Percentiles rank a stretch among this genome's conserved stretches.
These are phyloP conservation scores for Pestalotiopsis sp. DNA, from an alignment of 2,329 filamentous ascomycete genomes.

Conservation along the genomic window DNA sequence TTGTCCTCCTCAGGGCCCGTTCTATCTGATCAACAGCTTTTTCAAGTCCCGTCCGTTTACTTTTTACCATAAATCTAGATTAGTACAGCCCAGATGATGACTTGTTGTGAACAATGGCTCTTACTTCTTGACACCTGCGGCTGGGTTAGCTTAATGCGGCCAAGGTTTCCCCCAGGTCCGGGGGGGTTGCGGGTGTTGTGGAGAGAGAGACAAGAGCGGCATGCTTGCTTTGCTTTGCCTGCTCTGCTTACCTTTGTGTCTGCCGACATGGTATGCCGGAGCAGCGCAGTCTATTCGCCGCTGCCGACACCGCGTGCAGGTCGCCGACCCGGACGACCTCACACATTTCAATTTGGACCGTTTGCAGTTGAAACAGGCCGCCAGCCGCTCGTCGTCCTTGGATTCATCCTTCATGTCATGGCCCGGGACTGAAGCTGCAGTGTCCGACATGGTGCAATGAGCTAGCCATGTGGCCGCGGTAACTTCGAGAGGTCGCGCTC, in stretches of 20 bases:
- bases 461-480: slow-evolving; percentile 3
- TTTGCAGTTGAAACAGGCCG: slow-evolving; percentile 32
- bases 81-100: not conserved
- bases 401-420: slow-evolving; percentile 13
- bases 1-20: slow-evolving; percentile 63
- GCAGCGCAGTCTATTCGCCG: slow-evolving; percentile 61
- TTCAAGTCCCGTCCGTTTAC: slow-evolving; percentile 73
- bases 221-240: not conserved
- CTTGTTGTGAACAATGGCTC: slow-evolving; percentile 17
- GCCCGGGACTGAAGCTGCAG: slow-evolving; percentile 11
- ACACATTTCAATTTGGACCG: slow-evolving; percentile 36
- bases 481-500: not conserved
- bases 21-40: slow-evolving; percentile 76
- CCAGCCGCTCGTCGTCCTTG: slow-evolving; percentile 12
- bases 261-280: slow-evolving; percentile 71
- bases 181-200: not conserved
- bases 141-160: not conserved
- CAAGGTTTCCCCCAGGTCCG: not conserved
- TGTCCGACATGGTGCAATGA: slow-evolving; percentile 14
- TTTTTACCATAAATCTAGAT: slow-evolving; percentile 31
- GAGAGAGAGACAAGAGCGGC: not conserved
- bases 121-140: slow-evolving; percentile 68
- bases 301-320: slow-evolving; percentile 32
- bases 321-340: slow-evolving; percentile 24
- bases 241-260: slow-evolving; percentile 57